These are phyloP conservation scores for Xylariaceae sp. DNA, from an alignment of 2,329 filamentous ascomycete genomes.

Conservation along the genomic window DNA sequence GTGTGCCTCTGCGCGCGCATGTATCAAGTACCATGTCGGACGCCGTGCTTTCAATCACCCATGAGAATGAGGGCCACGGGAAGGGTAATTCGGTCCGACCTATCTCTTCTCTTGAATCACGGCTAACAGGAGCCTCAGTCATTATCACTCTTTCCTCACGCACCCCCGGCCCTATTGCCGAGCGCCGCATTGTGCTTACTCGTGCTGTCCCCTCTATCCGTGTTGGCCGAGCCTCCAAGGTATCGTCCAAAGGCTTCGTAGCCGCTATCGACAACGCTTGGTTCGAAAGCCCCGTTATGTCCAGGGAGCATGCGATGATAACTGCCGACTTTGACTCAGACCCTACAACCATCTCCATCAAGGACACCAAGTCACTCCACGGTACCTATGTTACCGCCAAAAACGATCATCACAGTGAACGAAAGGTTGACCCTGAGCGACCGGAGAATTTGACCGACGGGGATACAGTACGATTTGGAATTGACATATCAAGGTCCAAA, in stretches of 20 bases:
- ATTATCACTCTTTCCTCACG: constrained; percentile 5
- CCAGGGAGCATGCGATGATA: constrained; percentile 60
- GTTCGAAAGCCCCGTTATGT: constrained; percentile 71
- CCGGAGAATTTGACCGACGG: constrained; percentile 25
- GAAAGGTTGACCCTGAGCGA: constrained; percentile 16
- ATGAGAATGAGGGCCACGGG: background rate
- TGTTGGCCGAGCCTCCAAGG: constrained; percentile 45
- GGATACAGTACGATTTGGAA: constrained; percentile 35
- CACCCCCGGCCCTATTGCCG: constrained; percentile 6
- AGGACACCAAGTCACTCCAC: constrained; percentile 47
- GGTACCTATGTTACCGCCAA: constrained; percentile 43
- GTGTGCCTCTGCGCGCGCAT: no score
- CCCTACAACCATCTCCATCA: constrained; percentile 35
- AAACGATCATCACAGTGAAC: constrained; percentile 14
- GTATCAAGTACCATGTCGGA: background rate
- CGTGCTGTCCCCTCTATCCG: constrained; percentile 16
- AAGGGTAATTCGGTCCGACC: background rate
- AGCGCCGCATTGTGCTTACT: constrained; percentile 28
- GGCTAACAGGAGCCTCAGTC: constrained; percentile 8
- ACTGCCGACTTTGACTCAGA: constrained; percentile 34
- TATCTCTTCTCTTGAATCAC: no score
- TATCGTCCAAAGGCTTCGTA: constrained; percentile 37
- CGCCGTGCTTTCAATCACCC: background rate
- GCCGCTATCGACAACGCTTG: constrained; percentile 51
- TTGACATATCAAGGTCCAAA: constrained; percentile 32